Conservation (phyloP, 192 early-diverging fungal species). For the Dispira simplex region DNA sequence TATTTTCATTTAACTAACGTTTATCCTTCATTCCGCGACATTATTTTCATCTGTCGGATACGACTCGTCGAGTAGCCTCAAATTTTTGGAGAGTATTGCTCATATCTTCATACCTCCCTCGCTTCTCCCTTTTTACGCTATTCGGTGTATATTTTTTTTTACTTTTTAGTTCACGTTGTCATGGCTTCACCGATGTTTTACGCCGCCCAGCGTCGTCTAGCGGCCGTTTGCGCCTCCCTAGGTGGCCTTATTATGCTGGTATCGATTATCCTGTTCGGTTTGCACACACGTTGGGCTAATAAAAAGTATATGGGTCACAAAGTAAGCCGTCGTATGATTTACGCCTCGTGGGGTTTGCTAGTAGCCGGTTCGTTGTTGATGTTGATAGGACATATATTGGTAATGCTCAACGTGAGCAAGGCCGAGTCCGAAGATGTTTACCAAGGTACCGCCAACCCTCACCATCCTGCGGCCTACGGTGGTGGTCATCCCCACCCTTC, state of each 20-base stretch:
- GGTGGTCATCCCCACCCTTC: neutral
- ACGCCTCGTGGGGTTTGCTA: neutral
- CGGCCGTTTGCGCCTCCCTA: neutral
- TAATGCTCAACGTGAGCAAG: neutral
- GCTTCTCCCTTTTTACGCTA: too few relatives aligned
- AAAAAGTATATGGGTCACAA: conserved; percentile 8
- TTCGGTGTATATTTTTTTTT: too few relatives aligned
- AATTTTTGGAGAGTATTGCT: too few relatives aligned
- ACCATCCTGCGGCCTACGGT: neutral
- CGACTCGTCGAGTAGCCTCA: too few relatives aligned
- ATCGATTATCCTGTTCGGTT: neutral
- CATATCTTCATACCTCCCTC: too few relatives aligned
- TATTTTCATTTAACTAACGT: too few relatives aligned
- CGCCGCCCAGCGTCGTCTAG: conserved; percentile 7
- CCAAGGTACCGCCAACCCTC: neutral
- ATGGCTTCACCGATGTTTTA: conserved; percentile 8
- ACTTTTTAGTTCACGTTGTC: neutral
- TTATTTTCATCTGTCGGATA: too few relatives aligned
- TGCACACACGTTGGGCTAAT: neutral
- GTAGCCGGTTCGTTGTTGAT: neutral
- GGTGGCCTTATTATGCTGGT: neutral
- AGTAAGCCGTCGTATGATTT: neutral
- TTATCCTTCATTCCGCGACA: too few relatives aligned
- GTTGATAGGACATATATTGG: neutral
- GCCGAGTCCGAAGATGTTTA: conserved; percentile 3